phyloP scores from a whole-genome alignment of 768 basidiomycete species.

The Panellus pusillus region DNA sequence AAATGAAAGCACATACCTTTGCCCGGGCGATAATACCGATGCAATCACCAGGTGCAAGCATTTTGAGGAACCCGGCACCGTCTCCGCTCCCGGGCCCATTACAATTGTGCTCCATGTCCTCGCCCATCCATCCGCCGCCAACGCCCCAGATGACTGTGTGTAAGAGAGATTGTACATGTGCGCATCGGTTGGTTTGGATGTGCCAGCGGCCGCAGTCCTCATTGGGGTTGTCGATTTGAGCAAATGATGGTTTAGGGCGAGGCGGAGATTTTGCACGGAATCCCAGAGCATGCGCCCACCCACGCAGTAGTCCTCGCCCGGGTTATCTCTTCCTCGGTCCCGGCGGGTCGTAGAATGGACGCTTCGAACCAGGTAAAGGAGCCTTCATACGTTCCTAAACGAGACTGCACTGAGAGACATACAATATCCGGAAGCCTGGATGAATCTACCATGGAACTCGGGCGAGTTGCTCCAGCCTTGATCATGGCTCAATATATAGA shows the following conservation, averaged over 20 bases:
- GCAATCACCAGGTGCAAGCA: not conserved
- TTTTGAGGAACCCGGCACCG: slow-evolving; percentile 5
- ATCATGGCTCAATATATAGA: slow-evolving; percentile 24
- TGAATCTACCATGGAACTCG: slow-evolving; percentile 13
- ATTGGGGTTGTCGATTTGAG: not conserved
- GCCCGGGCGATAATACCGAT: slow-evolving; percentile 4
- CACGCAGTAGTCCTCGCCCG: not conserved
- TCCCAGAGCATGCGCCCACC: not conserved
- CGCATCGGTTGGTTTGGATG: slow-evolving; percentile 7
- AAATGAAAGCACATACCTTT: not conserved
- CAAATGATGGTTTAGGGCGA: not conserved
- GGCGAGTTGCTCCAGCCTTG: slow-evolving; percentile 24
- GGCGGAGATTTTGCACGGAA: too few species aligned
- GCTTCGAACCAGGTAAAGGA: slow-evolving; percentile 29
- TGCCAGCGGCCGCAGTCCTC: not conserved
- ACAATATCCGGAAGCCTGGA: not conserved
- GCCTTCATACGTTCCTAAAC: slow-evolving; percentile 25
- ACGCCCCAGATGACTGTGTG: slow-evolving; percentile 3
- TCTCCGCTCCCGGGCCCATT: slow-evolving; percentile 2
- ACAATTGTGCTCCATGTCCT: not conserved
- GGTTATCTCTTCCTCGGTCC: not conserved
- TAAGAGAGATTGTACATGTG: not conserved
- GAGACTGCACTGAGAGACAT: not conserved
- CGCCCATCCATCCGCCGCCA: not conserved
- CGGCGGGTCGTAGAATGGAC: slow-evolving; percentile 12